Base-by-base conservation (phyloP, 768 basidiomycete species). In the Roridomyces roridus region DNA sequence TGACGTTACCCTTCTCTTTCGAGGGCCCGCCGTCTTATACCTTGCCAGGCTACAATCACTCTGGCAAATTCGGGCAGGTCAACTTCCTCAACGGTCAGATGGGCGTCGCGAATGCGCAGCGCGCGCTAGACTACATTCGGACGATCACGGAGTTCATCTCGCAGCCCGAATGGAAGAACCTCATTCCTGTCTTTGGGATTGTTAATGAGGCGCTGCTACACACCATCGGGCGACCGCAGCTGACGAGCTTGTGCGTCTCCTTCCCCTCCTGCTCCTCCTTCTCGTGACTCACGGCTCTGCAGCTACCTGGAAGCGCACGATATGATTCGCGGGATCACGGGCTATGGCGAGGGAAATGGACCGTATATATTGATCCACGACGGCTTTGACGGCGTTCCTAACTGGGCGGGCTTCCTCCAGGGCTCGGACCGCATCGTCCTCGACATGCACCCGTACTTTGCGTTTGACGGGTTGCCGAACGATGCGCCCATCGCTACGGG, bases 41-140 rank as follows among this genome's bases (percentile, higher is more conserved):
- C 18, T 3, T n/a, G n/a, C n/a, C 46, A 56, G 64, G 64, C 36
- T 65, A 75, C 63, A 82, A 82, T 56, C 80, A 82, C 68, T 82
- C 68, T 70, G 85, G 85, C 15, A 68, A 70, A 65, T 39, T 66
- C 24, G 87, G 85, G 3, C 69, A 69, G 25, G 68, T 87, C 68
- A 88, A 89, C 63, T 82, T 80, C 62, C 57, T 85, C 59, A 75
- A 78, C 63, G 82, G 83, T n/a, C n/a, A 81, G 36, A 89, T 89
- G 88, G 88, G 88, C 15, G 63, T 89, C 48, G 86, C 87, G 41
- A 90, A 90, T 63, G 88, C 85, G 10, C 80, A 89, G 67, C 79
- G 88, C 17, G 75, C 83, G 12, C 72, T 89, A 31, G 76, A n/a
- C n/a, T n/a, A n/a, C n/a, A n/a, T n/a, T n/a, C n/a, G n/a, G n/a